Conservation (phyloP, 176 grass and related monocot species). For the Melocanna baccifera region DNA sequence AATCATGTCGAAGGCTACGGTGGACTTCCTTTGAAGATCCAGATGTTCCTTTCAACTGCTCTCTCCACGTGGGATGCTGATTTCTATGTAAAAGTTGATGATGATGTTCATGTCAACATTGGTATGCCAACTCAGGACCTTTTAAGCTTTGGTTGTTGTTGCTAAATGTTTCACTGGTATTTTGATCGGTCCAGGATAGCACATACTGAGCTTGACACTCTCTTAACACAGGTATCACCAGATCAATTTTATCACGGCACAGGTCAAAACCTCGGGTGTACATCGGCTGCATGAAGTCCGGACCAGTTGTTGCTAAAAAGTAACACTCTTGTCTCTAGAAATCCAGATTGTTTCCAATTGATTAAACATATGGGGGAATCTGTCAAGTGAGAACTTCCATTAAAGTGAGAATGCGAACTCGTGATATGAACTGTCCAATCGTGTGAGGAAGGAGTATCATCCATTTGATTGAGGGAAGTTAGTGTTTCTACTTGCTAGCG, state of each 20-base stretch:
- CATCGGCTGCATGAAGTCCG: constrained; percentile 84
- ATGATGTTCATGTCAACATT: constrained; percentile 76
- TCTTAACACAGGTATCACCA: constrained; percentile 47
- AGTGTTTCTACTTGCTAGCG: neutral
- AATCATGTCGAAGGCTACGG: constrained; percentile 59
- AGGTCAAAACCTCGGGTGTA: constrained; percentile 59
- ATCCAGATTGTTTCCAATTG: neutral
- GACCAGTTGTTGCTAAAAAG: constrained; percentile 64
- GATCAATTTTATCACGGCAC: constrained; percentile 53
- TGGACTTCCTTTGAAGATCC: constrained; percentile 54
- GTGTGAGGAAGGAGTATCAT: neutral
- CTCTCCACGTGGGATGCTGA: constrained; percentile 66
- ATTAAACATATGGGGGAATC: neutral
- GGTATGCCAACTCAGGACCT: constrained; percentile 27
- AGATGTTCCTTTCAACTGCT: constrained; percentile 64
- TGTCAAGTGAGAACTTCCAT: neutral
- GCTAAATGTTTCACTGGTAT: neutral
- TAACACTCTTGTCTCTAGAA: constrained; percentile 28
- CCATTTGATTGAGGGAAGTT: neutral
- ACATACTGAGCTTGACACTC: neutral
- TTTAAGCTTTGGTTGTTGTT: constrained; percentile 4
- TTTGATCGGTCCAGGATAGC: neutral
- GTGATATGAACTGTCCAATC: neutral
- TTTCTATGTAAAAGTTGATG: constrained; percentile 79
- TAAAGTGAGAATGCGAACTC: neutral